These are phyloP conservation scores for Lizanozyma gosingica DNA, from an alignment of 1,139 yeast genomes.

Conservation along the genomic window DNA sequence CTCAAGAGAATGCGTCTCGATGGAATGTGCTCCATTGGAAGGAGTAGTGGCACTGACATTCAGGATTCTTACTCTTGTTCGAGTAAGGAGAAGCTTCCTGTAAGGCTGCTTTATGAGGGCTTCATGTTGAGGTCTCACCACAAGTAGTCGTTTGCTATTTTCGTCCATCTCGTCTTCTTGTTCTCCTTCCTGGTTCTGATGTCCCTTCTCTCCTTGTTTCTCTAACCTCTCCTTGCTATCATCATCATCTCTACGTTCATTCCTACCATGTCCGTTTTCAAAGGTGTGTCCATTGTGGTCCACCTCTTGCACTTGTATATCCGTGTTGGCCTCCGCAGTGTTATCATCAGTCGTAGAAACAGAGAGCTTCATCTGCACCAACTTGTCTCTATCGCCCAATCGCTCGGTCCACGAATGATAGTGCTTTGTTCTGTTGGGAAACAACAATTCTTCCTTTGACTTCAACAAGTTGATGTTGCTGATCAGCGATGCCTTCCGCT, in stretches of 20 bases:
- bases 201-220: too few relatives aligned
- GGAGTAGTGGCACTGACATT: not conserved
- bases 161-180: too few relatives aligned
- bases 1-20: not conserved
- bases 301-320: constrained; percentile 1
- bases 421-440: constrained; percentile 22
- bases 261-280: constrained; percentile 1
- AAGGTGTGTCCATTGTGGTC: constrained; percentile 4
- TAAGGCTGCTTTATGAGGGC: not conserved
- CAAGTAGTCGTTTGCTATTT: too few relatives aligned
- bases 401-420: constrained; percentile 35
- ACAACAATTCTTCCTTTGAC: constrained; percentile 32
- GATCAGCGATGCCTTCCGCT: constrained; percentile 42
- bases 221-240: too few relatives aligned
- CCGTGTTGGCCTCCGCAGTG: not conserved
- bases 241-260: not conserved
- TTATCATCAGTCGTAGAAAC: constrained; percentile 9
- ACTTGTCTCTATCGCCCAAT: constrained; percentile 21
- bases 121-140: not conserved
- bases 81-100: not conserved
- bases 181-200: too few relatives aligned
- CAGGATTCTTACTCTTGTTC: not conserved
- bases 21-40: too few relatives aligned
- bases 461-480: constrained; percentile 28
- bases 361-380: constrained; percentile 18